Conservation (phyloP, 768 basidiomycete species). For the Collybia nuda region DNA sequence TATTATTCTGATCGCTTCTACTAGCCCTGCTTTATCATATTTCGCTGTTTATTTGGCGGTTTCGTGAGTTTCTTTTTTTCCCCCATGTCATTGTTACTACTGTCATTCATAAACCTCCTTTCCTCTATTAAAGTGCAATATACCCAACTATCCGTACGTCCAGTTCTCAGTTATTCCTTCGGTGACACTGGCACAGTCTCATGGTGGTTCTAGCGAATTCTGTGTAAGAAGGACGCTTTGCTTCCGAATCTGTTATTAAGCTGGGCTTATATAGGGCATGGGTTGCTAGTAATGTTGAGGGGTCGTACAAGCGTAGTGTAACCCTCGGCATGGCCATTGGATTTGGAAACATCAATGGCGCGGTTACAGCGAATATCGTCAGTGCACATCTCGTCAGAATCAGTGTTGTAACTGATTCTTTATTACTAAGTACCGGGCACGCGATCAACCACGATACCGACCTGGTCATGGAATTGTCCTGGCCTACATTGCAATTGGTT, state of each 20-base stretch:
- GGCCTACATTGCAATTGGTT: conserved; percentile 67
- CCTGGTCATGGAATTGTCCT: conserved; percentile 70
- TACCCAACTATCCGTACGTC: conserved; percentile 52
- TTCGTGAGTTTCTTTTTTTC: conserved; percentile 44
- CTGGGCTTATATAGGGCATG: conserved; percentile 49
- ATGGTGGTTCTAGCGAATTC: conserved; percentile 38
- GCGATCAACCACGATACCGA: conserved; percentile 65
- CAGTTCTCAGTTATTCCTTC: background rate
- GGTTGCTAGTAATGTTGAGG: conserved; percentile 73
- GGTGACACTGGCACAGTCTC: background rate
- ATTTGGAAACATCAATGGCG: conserved; percentile 68
- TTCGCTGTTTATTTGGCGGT: conserved; percentile 72
- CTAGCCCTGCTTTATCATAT: conserved; percentile 62
- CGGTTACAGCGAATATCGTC: conserved; percentile 66
- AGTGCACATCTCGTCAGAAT: conserved; percentile 18
- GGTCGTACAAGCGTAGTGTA: conserved; percentile 71
- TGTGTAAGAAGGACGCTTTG: conserved; percentile 35
- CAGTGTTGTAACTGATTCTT: background rate
- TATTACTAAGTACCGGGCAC: conserved; percentile 65
- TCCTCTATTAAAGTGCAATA: conserved; percentile 34
- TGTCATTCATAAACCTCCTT: background rate
- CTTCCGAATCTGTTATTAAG: conserved; percentile 8
- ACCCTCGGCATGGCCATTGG: conserved; percentile 73
- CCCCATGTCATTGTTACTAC: background rate
- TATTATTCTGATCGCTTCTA: conserved; percentile 63